Evolutionary conservation across 2,329 filamentous ascomycete species (phyloP).

Genomic region (Ceratocystis smalleyi): DNA sequence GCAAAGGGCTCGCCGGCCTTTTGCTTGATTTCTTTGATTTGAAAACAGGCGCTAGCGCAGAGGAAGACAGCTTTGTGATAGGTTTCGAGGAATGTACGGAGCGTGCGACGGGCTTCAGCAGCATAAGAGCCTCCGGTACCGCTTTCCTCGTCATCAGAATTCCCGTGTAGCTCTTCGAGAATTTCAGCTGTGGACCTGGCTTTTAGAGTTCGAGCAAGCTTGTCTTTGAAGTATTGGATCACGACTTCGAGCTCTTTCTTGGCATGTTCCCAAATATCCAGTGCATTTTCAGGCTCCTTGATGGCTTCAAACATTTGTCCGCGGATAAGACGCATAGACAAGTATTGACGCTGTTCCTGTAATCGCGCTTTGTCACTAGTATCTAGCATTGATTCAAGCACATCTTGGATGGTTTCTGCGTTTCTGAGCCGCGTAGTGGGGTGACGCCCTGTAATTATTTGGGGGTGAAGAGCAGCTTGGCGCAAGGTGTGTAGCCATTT

Average conservation of each 20-base stretch:
- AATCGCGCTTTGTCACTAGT: neutral
- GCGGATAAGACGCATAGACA: neutral
- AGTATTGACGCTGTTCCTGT: slow-evolving; percentile 20
- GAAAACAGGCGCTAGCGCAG: slow-evolving; percentile 65
- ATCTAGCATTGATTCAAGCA: neutral
- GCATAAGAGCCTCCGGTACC: neutral
- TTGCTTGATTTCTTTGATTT: slow-evolving; percentile 57
- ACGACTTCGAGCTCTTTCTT: neutral
- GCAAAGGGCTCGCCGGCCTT: slow-evolving; percentile 30
- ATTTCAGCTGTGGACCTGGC: neutral
- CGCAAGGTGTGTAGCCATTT: slow-evolving; percentile 62
- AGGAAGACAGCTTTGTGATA: slow-evolving; percentile 76
- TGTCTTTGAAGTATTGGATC: neutral
- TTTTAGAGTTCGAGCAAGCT: neutral
- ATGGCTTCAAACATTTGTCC: neutral
- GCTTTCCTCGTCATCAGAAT: neutral
- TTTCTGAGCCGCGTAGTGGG: neutral
- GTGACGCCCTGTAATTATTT: slow-evolving; percentile 49
- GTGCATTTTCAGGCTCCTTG: neutral
- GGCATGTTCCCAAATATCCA: neutral
- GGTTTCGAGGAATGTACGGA: slow-evolving; percentile 61
- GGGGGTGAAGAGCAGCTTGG: slow-evolving; percentile 66
- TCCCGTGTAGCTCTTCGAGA: neutral
- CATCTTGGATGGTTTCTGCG: neutral
- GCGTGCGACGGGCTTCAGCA: slow-evolving; percentile 16